A percentile compares a stretch with the other conserved stretches of the same genome.
Evolutionary conservation across 345 rosid genomes (phyloP).

Genomic region (Fremontodendron californicum): DNA sequence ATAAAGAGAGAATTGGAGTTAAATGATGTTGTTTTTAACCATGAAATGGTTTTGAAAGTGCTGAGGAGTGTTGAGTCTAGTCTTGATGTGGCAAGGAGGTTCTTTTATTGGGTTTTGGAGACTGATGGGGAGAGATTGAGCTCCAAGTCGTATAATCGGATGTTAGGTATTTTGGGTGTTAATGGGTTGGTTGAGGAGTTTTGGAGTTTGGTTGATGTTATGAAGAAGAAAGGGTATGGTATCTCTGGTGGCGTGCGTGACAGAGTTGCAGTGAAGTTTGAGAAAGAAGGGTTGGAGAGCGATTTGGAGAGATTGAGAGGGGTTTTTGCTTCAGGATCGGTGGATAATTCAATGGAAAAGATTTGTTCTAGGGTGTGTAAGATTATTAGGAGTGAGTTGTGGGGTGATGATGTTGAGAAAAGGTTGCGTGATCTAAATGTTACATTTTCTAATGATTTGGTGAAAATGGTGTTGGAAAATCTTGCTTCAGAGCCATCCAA

Average conservation of each 20-base stretch:
- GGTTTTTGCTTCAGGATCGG: slow-evolving; percentile 51
- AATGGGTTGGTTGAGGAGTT: slow-evolving; percentile 67
- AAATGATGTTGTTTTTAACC: slow-evolving; percentile 38
- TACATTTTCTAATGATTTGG: slow-evolving; percentile 47
- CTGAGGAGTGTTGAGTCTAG: slow-evolving; percentile 46
- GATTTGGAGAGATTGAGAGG: slow-evolving; percentile 60
- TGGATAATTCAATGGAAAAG: slow-evolving; percentile 48
- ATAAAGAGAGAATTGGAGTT: slow-evolving; percentile 53
- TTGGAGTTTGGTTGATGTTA: slow-evolving; percentile 65
- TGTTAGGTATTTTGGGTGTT: slow-evolving; percentile 59
- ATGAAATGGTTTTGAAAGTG: slow-evolving; percentile 61
- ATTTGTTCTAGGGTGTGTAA: slow-evolving; percentile 49
- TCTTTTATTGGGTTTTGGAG: slow-evolving; percentile 66
- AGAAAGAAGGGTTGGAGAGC: slow-evolving; percentile 51
- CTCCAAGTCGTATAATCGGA: slow-evolving; percentile 67
- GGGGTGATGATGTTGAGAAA: slow-evolving; percentile 68
- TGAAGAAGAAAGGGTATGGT: slow-evolving; percentile 85
- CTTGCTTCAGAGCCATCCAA: slow-evolving; percentile 68
- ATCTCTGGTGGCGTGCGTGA: slow-evolving; percentile 60
- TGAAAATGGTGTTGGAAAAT: slow-evolving; percentile 57
- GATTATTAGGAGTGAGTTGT: slow-evolving; percentile 60
- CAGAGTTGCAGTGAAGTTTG: slow-evolving; percentile 53
- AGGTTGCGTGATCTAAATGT: slow-evolving; percentile 44
- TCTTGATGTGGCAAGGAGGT: slow-evolving; percentile 55
- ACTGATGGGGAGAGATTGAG: slow-evolving; percentile 38